Percentiles rank a stretch among this genome's conserved stretches.
These are phyloP conservation scores for Endothia cerciana DNA, from an alignment of 2,329 filamentous ascomycete species.

Conservation along the genomic window DNA sequence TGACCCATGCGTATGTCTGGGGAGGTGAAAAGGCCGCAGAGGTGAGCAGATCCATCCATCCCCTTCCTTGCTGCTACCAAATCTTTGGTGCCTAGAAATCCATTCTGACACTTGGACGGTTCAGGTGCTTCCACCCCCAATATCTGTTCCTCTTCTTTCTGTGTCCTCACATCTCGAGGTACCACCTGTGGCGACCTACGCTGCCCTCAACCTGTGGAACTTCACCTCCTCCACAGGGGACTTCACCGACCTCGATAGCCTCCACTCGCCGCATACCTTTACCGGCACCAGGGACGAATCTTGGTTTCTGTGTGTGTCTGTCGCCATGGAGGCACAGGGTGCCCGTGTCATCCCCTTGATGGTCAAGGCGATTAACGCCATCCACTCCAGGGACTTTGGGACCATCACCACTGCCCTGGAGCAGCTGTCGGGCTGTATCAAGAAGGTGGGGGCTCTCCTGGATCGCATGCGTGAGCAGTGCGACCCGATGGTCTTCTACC, in stretches of 20 bases:
- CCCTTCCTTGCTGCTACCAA: not conserved
- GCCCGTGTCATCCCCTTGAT: slow-evolving; percentile 76
- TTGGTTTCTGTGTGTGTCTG: slow-evolving; percentile 90
- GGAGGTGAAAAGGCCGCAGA: slow-evolving; percentile 75
- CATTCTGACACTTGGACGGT: slow-evolving; percentile 29
- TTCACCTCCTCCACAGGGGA: slow-evolving; percentile 62
- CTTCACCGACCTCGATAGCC: slow-evolving; percentile 68
- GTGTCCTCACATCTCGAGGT: slow-evolving; percentile 77
- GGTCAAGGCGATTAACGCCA: slow-evolving; percentile 74
- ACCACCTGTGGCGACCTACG: slow-evolving; percentile 89
- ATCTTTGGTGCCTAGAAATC: too few species aligned
- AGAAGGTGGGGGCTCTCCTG: slow-evolving; percentile 69
- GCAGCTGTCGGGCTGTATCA: slow-evolving; percentile 67
- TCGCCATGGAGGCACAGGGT: slow-evolving; percentile 85
- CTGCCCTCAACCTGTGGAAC: slow-evolving; percentile 88
- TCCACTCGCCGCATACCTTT: slow-evolving; percentile 78
- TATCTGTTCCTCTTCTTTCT: slow-evolving; percentile 76
- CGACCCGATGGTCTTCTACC: slow-evolving; percentile 85
- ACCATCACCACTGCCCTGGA: slow-evolving; percentile 67
- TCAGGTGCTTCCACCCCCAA: slow-evolving; percentile 69
- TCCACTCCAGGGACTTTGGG: slow-evolving; percentile 61
- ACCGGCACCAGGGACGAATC: slow-evolving; percentile 89
- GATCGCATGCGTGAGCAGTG: slow-evolving; percentile 89
- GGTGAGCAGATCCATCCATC: slow-evolving; percentile 45
- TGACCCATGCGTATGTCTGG: slow-evolving; percentile 90